Evolutionary conservation across 179 eudicot genomes (phyloP), one percentile per base, ranked within the genome.

Genomic region (Silene coronaria): DNA sequence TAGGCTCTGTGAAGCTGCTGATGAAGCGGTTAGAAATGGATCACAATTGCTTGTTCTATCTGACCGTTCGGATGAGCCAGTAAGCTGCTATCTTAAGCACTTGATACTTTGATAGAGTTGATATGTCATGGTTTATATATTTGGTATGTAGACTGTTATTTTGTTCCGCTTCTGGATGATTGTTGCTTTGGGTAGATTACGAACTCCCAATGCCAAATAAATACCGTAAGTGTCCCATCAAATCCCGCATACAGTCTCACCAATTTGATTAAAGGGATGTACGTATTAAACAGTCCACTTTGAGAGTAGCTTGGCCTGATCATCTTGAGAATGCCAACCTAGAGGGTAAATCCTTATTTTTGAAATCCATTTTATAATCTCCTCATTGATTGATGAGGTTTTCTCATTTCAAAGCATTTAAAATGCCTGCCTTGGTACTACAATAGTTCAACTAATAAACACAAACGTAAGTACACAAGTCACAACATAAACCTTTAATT

Each of bases 1-100:
- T 76, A 93, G 87, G 84, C 89, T 96, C 12, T 96, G 99, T 86
- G 97, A 96, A 86, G 97, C 96, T 80, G 99, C 99, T 71, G 99
- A 96, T 85, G 99, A 91, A 74, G 99, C 99, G 80, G 99, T 96
- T 75, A 88, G 99, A 91, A 91, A 86, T 84, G 99, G 99, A 78
- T 89, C 89, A 61, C 97, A 96, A 75, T 84, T 96, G 76, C 97
- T 96, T 83, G 82, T 96, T 76, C 89, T 96, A 62, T 93, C 99
- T 75, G 99, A 96, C 86, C 93, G 97, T 80, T 82, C 91, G 73
- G 99, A 96, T 85, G 96, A 93, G 69, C 82, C 89, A 91, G 99
- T 96, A 82, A 82, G 91, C 71, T 67, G 59, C 59, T 51, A 71
- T 53, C 75, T 4, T 53, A 28, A 71, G 10, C 61, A 51, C 23